These are phyloP conservation scores for Clarireedia hainanense DNA, from an alignment of 2,329 filamentous ascomycete genomes.

Conservation along the genomic window DNA sequence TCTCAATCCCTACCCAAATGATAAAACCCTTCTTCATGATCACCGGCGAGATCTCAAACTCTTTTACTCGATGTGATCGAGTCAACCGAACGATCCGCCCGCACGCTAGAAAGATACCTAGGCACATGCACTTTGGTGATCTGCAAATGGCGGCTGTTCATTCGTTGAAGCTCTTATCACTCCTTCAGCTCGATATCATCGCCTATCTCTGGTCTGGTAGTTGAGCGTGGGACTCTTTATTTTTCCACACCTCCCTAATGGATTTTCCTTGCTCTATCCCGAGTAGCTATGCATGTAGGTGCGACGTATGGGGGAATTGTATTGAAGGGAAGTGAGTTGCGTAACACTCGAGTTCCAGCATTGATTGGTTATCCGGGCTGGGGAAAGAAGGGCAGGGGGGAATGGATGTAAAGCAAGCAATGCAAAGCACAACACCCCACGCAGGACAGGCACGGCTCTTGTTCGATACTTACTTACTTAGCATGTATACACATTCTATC, in stretches of 20 bases:
- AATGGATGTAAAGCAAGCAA: too few species aligned
- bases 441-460: constrained; percentile 3
- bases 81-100: constrained; percentile 3
- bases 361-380: too few species aligned
- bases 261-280: too few species aligned
- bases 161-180: constrained; percentile 21
- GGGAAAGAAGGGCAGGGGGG: too few species aligned
- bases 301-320: too few species aligned
- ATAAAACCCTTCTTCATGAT: too few species aligned
- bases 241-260: not conserved
- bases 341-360: too few species aligned
- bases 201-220: not conserved
- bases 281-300: too few species aligned
- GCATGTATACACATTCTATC: too few species aligned
- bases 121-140: not conserved
- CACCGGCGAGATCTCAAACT: not conserved
- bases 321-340: too few species aligned
- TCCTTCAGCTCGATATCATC: not conserved
- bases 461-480: not conserved
- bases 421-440: not conserved
- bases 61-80: constrained; percentile 4
- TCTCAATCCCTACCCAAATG: too few species aligned
- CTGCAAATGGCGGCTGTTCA: not conserved
- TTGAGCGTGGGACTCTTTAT: not conserved
- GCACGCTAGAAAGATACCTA: not conserved